Evolutionary conservation across 495 filamentous ascomycete species (phyloP).

Genomic region (Hypoxylon cercidicola): DNA sequence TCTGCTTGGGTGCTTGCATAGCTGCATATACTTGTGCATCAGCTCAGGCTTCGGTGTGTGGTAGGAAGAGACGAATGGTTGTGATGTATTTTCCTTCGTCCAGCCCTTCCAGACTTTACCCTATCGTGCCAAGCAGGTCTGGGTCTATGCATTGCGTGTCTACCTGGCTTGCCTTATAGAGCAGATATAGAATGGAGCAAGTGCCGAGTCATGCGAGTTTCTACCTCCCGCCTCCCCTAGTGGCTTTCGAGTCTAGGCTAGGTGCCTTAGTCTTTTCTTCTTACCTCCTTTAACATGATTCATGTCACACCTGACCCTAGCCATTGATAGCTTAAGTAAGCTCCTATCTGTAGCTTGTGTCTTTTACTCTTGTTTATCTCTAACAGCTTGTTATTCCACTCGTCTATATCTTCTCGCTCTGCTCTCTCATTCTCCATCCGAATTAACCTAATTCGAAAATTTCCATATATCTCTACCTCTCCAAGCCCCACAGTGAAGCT

Average conservation of each 20-base stretch:
- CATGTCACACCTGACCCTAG: conserved; percentile 6
- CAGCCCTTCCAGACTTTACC: conserved; percentile 18
- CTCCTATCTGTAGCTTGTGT: conserved; percentile 8
- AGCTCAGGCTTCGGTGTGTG: conserved; percentile 1
- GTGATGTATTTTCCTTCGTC: background rate
- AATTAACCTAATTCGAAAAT: background rate
- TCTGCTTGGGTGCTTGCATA: conserved; percentile 9
- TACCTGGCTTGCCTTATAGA: conserved; percentile 15
- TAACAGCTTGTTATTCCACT: background rate
- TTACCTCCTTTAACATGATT: conserved; percentile 5
- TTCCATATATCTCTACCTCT: background rate
- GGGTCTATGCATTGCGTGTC: conserved; percentile 13
- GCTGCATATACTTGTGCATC: conserved; percentile 12
- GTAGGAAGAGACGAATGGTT: background rate
- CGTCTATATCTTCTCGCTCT: background rate
- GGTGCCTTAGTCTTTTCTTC: conserved; percentile 9
- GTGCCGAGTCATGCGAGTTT: conserved; percentile 30
- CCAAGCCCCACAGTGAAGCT: background rate
- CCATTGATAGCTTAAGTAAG: background rate
- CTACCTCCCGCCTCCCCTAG: conserved; percentile 6
- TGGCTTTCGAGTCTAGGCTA: conserved; percentile 8
- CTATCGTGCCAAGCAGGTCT: conserved; percentile 40
- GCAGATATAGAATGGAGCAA: conserved; percentile 29
- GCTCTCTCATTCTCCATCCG: background rate
- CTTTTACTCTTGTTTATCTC: conserved; percentile 18